These are phyloP conservation scores for Vachellia collinsii DNA, from an alignment of 306 rosid genomes.

Conservation along the genomic window DNA sequence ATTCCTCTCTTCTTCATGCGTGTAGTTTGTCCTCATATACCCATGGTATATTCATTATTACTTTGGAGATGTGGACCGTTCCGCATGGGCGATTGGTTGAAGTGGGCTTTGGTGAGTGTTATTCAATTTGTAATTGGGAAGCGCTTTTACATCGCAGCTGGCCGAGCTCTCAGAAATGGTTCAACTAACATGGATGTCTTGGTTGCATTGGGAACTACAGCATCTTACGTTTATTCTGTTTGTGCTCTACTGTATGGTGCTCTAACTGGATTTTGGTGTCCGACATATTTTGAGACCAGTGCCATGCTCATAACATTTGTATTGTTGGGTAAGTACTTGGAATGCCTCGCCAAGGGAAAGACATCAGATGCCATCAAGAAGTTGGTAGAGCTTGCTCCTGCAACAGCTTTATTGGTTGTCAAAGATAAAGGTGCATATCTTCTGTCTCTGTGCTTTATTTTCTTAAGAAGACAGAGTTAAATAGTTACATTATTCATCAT, in stretches of 20 bases:
- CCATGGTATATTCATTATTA: slow-evolving; percentile 64
- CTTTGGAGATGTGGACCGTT: slow-evolving; percentile 92
- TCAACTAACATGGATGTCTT: slow-evolving; percentile 95
- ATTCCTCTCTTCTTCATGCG: slow-evolving; percentile 74
- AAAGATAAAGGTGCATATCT: slow-evolving; percentile 66
- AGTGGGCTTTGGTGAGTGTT: slow-evolving; percentile 79
- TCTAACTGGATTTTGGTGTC: slow-evolving; percentile 87
- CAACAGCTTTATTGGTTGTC: slow-evolving; percentile 71
- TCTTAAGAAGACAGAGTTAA: slow-evolving; percentile 8
- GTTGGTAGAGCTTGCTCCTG: slow-evolving; percentile 84
- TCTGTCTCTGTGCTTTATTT: slow-evolving; percentile 12
- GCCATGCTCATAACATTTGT: slow-evolving; percentile 94
- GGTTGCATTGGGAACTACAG: slow-evolving; percentile 93
- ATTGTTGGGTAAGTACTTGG: slow-evolving; percentile 86
- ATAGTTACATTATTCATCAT: slow-evolving; percentile 7
- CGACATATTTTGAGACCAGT: slow-evolving; percentile 92
- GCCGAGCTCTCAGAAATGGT: slow-evolving; percentile 89
- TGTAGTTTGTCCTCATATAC: slow-evolving; percentile 84
- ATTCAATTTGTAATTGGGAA: slow-evolving; percentile 86
- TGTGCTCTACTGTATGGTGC: slow-evolving; percentile 88
- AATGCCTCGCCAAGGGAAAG: slow-evolving; percentile 90
- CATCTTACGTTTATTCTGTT: slow-evolving; percentile 85
- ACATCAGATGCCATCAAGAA: slow-evolving; percentile 95
- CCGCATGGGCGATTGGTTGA: slow-evolving; percentile 87
- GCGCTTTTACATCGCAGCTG: slow-evolving; percentile 87